phyloP scores from a whole-genome alignment of 768 basidiomycete species.

The Leucocoprinus leucothites region DNA sequence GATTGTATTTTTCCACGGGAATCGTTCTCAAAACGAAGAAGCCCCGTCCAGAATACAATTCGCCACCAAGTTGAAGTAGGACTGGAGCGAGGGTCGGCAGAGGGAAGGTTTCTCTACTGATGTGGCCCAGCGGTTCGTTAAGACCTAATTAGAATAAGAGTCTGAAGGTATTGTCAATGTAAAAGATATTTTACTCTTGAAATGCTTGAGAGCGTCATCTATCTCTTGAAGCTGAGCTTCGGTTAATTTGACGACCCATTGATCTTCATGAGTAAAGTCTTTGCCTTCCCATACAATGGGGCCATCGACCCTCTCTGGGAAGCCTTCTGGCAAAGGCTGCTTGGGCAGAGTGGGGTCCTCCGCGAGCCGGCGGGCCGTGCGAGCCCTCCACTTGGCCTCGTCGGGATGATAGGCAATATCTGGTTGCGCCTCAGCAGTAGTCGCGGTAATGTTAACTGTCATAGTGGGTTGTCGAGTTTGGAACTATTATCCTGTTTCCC shows the following conservation, averaged over 20 bases:
- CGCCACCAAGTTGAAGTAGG: conserved; percentile 33
- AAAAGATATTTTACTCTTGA: conserved; percentile 28
- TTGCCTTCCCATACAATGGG: conserved; percentile 46
- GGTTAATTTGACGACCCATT: conserved; percentile 41
- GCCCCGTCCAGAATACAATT: conserved; percentile 42
- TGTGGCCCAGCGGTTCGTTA: conserved; percentile 23
- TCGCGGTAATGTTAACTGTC: conserved; percentile 8
- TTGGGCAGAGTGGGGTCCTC: conserved; percentile 33
- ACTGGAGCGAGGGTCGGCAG: conserved; percentile 36
- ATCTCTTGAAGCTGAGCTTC: conserved; percentile 34
- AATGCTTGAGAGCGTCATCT: conserved; percentile 33
- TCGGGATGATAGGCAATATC: conserved; percentile 44
- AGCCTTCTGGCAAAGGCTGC: conserved; percentile 32
- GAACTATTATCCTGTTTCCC: not conserved
- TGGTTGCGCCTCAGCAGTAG: conserved; percentile 26
- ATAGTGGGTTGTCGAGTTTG: not conserved
- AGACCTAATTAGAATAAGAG: conserved; percentile 11
- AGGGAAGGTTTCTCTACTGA: conserved; percentile 38
- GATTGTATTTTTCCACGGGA: conserved; percentile 38
- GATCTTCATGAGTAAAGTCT: conserved; percentile 37
- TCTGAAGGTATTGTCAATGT: not conserved
- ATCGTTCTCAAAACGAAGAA: conserved; percentile 49
- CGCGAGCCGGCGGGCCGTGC: conserved; percentile 34
- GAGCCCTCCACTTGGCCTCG: conserved; percentile 33
- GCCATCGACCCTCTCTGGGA: conserved; percentile 30